Base-by-base conservation (phyloP, 306 rosid genomes). In the Prinsepia uniflora region DNA sequence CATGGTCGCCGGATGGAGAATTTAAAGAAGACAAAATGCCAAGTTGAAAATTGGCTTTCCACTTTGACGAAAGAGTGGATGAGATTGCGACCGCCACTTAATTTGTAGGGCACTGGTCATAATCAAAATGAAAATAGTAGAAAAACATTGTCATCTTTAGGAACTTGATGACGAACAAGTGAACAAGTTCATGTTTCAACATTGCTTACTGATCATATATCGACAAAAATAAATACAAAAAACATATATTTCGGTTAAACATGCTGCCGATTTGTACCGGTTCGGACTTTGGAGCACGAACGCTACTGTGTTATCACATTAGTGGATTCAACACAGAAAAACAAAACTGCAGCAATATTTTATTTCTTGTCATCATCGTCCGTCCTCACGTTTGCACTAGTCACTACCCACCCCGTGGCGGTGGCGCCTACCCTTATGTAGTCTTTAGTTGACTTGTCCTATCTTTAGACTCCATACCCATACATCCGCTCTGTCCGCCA, bases 331-430 rank as follows among this genome's bases (percentile, higher is more conserved):
- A 30, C n/a, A 30, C 2, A 30, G 36, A 30, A 30, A 30, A 30
- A 30, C 36, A 30, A 30, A 30, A 30, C 36, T 30, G 3, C 36
- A 1, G 36, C 4, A 30, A 30, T 30, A 30, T 30, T 8, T 49
- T 15, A 6, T 46, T 50, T 50, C 20, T 6, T 1, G 1, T 6
- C 4, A 47, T 3, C 15, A 5, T 50, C 20, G 17, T 20, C 2
- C 3, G 11, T 10, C 13, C 15, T 12, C 13, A 45, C 14, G 36
- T 10, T 2, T 10, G 13, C 14, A 45, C 30, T 0, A 24, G 30
- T 24, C 30, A 24, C 56, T n/a, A 52, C 49, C 63, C 66, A 44
- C 70, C 75, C 13, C 65, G 71, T 55, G 71, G 72, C 76, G 20
- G 71, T 55, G 71, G 72, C 76, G 20, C 60, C 59, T 55, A 56